Evolutionary conservation across 257 asterid species (phyloP).

Genomic region (Euphrasia confusa): DNA sequence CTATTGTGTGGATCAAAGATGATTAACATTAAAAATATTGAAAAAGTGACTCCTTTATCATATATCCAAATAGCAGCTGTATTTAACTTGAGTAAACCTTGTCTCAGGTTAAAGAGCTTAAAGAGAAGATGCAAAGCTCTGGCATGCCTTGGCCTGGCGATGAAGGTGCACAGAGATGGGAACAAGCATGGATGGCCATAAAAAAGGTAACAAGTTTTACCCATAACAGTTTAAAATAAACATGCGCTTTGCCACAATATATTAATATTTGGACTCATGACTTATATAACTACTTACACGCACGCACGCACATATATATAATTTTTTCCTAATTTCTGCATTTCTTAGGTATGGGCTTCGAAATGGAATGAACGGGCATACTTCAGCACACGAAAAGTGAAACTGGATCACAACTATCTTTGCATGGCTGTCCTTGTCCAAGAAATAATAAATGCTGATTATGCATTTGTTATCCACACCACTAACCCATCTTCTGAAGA

Average conservation of each 20-base stretch:
- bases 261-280: constrained; percentile 1
- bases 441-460: constrained; percentile 94
- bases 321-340: constrained; percentile 4
- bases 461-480: constrained; percentile 98
- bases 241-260: background rate
- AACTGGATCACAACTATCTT: constrained; percentile 84
- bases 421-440: constrained; percentile 99
- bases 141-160: constrained; percentile 99
- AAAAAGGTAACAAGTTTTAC: constrained; percentile 53
- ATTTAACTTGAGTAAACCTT: constrained; percentile 25
- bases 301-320: background rate
- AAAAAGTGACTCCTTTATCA: constrained; percentile 16
- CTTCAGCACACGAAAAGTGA: constrained; percentile 93
- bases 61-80: constrained; percentile 10
- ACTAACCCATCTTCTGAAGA: constrained; percentile 95
- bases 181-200: constrained; percentile 96
- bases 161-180: constrained; percentile 93
- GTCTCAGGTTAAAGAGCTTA: constrained; percentile 78
- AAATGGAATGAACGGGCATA: constrained; percentile 99
- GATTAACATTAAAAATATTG: constrained; percentile 18
- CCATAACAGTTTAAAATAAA: constrained; percentile 11
- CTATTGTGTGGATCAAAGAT: background rate
- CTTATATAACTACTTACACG: background rate
- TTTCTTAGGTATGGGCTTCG: constrained; percentile 91
- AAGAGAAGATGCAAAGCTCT: constrained; percentile 79